A percentile compares a stretch with the other conserved stretches of the same genome.
Evolutionary conservation across 495 filamentous ascomycete species (phyloP).

Genomic region (Talaromyces ruber): DNA sequence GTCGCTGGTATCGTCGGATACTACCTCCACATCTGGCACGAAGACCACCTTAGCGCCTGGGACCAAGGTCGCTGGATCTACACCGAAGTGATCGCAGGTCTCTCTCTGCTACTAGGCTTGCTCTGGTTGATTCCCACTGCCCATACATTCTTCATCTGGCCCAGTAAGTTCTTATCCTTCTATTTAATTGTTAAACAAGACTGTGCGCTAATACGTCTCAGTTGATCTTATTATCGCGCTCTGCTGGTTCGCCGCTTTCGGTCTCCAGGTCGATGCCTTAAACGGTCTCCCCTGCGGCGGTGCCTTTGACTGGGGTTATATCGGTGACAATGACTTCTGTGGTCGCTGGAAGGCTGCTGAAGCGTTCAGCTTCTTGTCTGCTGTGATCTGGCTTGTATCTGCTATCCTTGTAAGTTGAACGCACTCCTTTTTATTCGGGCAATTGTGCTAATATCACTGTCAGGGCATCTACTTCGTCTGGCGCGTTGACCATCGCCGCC

Average conservation of each 20-base stretch:
- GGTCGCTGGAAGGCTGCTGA: conserved; percentile 56
- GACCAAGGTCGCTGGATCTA: conserved; percentile 48
- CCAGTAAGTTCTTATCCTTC: conserved; percentile 20
- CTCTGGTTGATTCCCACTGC: conserved; percentile 50
- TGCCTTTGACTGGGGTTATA: conserved; percentile 39
- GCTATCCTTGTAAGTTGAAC: conserved; percentile 37
- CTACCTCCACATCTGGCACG: conserved; percentile 33
- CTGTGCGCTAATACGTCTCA: conserved; percentile 5
- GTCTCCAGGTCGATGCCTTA: conserved; percentile 50
- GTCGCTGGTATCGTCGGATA: conserved; percentile 50
- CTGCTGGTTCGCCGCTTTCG: conserved; percentile 58
- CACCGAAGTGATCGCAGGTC: conserved; percentile 47
- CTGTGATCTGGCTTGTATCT: conserved; percentile 56
- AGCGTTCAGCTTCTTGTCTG: conserved; percentile 61
- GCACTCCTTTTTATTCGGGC: background rate
- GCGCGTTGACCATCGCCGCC: conserved; percentile 2
- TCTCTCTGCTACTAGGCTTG: conserved; percentile 43
- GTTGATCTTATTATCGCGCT: conserved; percentile 52
- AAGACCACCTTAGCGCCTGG: conserved; percentile 22
- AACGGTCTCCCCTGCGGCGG: conserved; percentile 43
- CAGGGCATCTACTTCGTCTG: conserved; percentile 10
- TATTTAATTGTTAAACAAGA: background rate
- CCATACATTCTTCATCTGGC: conserved; percentile 34
- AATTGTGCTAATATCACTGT: background rate
- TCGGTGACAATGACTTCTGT: conserved; percentile 35